Base-by-base conservation (phyloP, 2,329 filamentous ascomycete species). In the Hysterium pulicare region DNA sequence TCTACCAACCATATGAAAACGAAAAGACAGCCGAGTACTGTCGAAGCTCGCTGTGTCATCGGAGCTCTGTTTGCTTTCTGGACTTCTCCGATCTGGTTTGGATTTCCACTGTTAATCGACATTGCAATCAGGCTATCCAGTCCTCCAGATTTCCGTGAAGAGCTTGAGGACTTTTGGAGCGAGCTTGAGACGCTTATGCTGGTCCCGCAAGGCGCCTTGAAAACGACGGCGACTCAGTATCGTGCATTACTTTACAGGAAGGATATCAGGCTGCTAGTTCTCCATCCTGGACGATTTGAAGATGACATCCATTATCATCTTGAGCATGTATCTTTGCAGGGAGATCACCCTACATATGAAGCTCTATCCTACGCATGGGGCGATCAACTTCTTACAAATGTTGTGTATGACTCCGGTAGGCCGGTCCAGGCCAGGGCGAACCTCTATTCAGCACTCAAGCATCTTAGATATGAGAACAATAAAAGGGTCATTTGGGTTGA, bases 321-420 rank as follows among this genome's bases (percentile, higher is more conserved):
- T 5, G 28, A 32, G 9, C 28, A 32, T 16, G 17, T 32, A 4
- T 32, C 28, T n/a, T 16, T 32, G 3, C 28, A 32, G 28, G 28
- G 9, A 5, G 13, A 16, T 11, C n/a, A 23, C 16, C 20, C 38
- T 10, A 7, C n/a, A 9, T 41, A 33, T n/a, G 30, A 33, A 13
- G 38, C 38, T 1, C 28, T 41, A 6, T 41, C 38, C 1, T 41
- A 41, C 15, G 26, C 30, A 9, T 41, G 38, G 38, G 38, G 31
- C 3, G 11, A 34, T 33, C 6, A 2, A 0, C 3, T 16, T 33
- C 2, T 16, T 22, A n/a, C 2, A 32, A 4, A 10, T 10, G 9
- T 16, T 4, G 9, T 32, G 17, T 9, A 9, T 32, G 9, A 16
- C 28, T 16, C 28, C 17, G 13, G 17, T 4, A 16, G 28, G 17